Percentiles rank a stretch among this genome's conserved stretches.
These are phyloP conservation scores for Euphrasia confusa DNA, from an alignment of 257 asterid species.

Conservation along the genomic window DNA sequence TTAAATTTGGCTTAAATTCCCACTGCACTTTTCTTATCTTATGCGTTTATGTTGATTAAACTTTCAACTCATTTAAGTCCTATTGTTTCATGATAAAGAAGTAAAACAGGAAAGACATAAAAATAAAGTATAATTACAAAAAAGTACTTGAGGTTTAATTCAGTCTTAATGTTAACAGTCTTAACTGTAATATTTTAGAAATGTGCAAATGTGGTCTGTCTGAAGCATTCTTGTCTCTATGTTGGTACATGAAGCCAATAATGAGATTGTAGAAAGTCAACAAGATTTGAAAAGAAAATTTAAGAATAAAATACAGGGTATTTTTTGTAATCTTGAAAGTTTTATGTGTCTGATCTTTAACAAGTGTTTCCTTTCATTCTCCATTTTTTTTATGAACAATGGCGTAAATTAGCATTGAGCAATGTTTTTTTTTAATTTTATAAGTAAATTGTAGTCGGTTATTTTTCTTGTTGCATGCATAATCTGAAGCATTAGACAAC, in stretches of 20 bases:
- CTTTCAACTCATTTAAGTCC: not conserved
- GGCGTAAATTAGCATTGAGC: not conserved
- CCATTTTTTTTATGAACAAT: not conserved
- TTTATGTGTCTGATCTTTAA: not conserved
- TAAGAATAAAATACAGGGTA: too few species aligned
- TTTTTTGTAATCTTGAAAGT: too few species aligned
- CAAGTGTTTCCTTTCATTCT: not conserved
- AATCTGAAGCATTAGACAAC: not conserved
- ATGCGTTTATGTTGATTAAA: slow-evolving; percentile 3
- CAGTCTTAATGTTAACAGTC: too few species aligned
- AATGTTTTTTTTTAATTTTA: not conserved
- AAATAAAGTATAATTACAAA: too few species aligned
- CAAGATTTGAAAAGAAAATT: too few species aligned
- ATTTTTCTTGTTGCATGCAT: not conserved
- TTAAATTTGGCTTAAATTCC: not conserved
- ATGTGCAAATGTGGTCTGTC: too few species aligned
- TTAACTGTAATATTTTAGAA: too few species aligned
- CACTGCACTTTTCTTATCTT: not conserved
- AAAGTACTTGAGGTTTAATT: too few species aligned
- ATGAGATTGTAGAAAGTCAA: too few species aligned
- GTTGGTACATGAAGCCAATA: too few species aligned
- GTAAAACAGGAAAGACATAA: not conserved
- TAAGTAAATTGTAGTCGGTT: not conserved
- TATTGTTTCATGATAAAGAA: not conserved
- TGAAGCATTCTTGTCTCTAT: too few species aligned